Evolutionary conservation across 2,329 filamentous ascomycete species (phyloP), one percentile per base, ranked within the genome.

Genomic region (Mycocentrospora acerina): DNA sequence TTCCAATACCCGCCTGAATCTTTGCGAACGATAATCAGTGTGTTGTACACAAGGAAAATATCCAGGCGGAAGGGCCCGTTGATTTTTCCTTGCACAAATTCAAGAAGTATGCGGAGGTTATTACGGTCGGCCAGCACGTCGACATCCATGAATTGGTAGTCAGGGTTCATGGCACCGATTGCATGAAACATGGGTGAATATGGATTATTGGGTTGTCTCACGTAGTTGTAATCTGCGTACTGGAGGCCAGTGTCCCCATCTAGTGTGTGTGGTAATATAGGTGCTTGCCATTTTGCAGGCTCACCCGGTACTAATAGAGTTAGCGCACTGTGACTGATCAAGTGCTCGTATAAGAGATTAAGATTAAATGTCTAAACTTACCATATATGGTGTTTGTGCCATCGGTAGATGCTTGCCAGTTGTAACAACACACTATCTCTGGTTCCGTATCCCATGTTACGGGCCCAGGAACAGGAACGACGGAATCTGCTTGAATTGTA

Each of bases 81-180:
- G 10, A 43, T 26, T 36, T 54, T 58, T 3, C 57, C 58, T 38
- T 55, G 48, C 2, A 50, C 42, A 8, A 57, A 60, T 19, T 60
- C 59, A 1, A 62, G 45, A 0, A 63, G 46, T 2, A 46, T 39
- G 7, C 60, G 57, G 2, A 63, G 45, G 17, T 55, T 61, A 40
- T 62, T 63, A 3, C 60, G 55, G 16, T 63, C 59, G 5, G 55
- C 56, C 13, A 63, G 40, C 3, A 63, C 37, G 18, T 62, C 60
- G 16, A 60, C 29, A 18, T 56, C 36, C 13, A 40, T 45, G 29
- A 62, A 52, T 5, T 44, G 32, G 29, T 42, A 55, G 9, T 40
- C 28, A 4, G 57, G 51, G 9, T 55, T 56, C 53, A 60, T 57
- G 13, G 49, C 28, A 7, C 32, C 39, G 15, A 62, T 37, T 16